Base-by-base conservation (phyloP, 192 early-diverging fungal species). In the Hyaloraphidium curvatum region DNA sequence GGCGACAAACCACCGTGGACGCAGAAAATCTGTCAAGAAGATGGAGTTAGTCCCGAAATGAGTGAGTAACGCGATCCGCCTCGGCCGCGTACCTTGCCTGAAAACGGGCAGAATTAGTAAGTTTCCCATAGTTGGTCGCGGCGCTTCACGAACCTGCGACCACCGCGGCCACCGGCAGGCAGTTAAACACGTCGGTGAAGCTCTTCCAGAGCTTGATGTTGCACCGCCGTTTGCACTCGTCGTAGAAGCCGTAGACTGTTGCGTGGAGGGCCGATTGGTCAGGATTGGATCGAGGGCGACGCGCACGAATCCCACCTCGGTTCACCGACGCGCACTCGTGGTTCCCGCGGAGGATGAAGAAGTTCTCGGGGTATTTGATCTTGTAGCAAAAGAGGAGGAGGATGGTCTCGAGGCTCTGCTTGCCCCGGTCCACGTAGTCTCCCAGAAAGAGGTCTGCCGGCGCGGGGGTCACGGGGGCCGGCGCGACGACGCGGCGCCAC, bases 351-450 rank as follows among this genome's bases (percentile, higher is more conserved):
- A 96, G 58, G n/a, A 96, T 58, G 60, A 96, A 96, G 65, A 96
- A 96, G 70, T 91, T 96, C 59, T 91, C 89, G 0, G 88, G 87
- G 60, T 85, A 90, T 64, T 96, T 92, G 64, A 96, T 83, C 68
- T 97, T 97, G 74, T 88, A 97, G 63, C 84, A 86, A 52, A 97
- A 77, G 53, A 97, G 68, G 55, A 97, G 63, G 23, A 89, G 67
- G 55, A 97, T 91, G 16, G 88, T 97, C 66, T 97, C 93, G 35
- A 97, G 72, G 55, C 79, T 82, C 68, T 88, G 82, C 65, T 92
- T 93, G 55, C 93, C 93, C 28, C 93, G 80, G 70, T 97, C 93
- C 3, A 97, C 93, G 71, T 97, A 97, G 66, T 97, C 93, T 22
- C 89, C 70, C 66, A 55, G 21, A 61, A 27, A 60, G 33, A 64